Conservation (phyloP, 495 filamentous ascomycete species). For the Apiosordaria backusii region DNA sequence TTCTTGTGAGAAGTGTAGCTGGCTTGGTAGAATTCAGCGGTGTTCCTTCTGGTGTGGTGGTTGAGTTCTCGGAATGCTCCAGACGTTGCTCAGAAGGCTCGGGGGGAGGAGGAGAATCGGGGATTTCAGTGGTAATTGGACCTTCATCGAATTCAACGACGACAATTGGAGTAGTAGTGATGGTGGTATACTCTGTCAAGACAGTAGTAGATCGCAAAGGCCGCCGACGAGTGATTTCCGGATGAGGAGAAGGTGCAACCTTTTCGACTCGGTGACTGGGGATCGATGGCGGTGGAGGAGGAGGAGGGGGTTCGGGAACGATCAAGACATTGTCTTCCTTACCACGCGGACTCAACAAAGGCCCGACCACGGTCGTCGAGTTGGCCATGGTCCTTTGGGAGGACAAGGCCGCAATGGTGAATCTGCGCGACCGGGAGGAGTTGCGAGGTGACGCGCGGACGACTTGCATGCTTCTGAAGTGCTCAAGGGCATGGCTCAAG, state of each 20-base stretch:
- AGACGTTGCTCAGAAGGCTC: neutral
- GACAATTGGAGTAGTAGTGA: neutral
- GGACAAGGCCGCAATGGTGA: neutral
- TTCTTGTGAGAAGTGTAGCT: neutral
- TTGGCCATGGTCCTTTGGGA: neutral
- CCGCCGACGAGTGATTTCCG: neutral
- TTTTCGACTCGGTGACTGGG: neutral
- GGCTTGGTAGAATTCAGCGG: neutral
- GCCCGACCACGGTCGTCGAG: neutral
- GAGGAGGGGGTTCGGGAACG: neutral
- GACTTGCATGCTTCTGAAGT: neutral
- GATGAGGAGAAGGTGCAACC: neutral
- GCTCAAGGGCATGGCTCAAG: slow-evolving; percentile 2
- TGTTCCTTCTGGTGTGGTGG: neutral
- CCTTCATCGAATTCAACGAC: neutral
- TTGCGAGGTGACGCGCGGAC: neutral
- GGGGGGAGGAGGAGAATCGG: too few relatives aligned
- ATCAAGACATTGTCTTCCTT: slow-evolving; percentile 1
- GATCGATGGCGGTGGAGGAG: neutral
- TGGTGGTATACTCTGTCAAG: neutral
- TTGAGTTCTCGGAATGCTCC: neutral
- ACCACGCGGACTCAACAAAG: neutral
- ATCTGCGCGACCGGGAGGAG: neutral
- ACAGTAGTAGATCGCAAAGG: neutral
- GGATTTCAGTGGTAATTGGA: neutral